Evolutionary conservation across 2,329 filamentous ascomycete genomes (phyloP).

Genomic region (Verticillium albo-atrum): DNA sequence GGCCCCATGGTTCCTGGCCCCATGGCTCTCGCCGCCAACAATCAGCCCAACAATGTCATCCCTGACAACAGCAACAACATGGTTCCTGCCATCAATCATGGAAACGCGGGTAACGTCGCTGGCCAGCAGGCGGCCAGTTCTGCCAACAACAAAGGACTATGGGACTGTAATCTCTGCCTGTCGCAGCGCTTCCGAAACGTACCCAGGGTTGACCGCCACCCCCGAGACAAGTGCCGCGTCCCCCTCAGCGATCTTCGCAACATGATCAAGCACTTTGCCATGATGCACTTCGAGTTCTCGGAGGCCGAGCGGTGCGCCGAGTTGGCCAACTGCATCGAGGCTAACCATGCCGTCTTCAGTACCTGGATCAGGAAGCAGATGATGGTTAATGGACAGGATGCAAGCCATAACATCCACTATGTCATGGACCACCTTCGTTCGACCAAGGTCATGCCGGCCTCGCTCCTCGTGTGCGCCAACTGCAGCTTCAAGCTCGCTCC

Average conservation of each 20-base stretch:
- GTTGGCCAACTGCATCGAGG: not conserved
- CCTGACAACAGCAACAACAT: too few relatives aligned
- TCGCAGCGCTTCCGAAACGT: not conserved
- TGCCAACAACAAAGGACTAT: too few relatives aligned
- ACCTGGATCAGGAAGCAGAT: not conserved
- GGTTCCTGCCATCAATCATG: too few relatives aligned
- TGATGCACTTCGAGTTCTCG: not conserved
- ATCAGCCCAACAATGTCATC: too few relatives aligned
- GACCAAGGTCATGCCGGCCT: not conserved
- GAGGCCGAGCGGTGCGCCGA: not conserved
- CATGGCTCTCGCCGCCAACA: too few relatives aligned
- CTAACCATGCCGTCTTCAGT: not conserved
- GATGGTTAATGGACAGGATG: not conserved
- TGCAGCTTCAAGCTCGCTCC: not conserved
- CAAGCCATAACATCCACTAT: not conserved
- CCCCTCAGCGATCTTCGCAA: not conserved
- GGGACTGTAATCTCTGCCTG: not conserved
- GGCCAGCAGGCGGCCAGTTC: too few relatives aligned
- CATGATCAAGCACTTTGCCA: not conserved
- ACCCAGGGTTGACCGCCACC: conserved; percentile 16
- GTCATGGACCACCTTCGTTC: not conserved
- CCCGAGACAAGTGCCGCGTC: conserved; percentile 21
- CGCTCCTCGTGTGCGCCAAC: not conserved
- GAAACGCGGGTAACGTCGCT: too few relatives aligned
- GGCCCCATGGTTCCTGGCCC: too few relatives aligned